Percentiles rank a stretch among this genome's conserved stretches.
These are phyloP conservation scores for Globisporangium solare DNA, from an alignment of 352 stramenopile species.

Conservation along the genomic window DNA sequence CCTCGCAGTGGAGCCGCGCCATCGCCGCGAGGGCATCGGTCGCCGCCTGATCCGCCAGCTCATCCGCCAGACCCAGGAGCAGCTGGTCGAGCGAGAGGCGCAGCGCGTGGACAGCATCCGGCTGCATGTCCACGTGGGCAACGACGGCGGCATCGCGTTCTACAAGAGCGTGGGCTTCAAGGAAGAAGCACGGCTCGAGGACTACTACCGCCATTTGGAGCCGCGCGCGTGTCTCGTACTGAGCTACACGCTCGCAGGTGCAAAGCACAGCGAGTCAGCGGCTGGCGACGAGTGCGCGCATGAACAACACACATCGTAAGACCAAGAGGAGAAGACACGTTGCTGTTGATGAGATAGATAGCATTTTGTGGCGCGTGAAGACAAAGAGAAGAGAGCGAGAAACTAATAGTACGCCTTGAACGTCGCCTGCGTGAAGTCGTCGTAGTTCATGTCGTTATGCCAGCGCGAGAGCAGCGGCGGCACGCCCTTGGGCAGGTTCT, in stretches of 20 bases:
- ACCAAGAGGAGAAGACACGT: background rate
- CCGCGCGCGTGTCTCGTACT: conserved; percentile 48
- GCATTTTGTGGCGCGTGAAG: too few relatives aligned
- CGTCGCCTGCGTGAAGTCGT: conserved; percentile 90
- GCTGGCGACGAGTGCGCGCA: background rate
- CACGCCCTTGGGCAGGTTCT: conserved; percentile 75
- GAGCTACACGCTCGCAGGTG: conserved; percentile 22
- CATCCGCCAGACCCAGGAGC: conserved; percentile 15
- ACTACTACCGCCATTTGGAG: conserved; percentile 65
- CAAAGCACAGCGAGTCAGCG: background rate
- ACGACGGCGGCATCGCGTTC: conserved; percentile 57
- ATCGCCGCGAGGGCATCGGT: conserved; percentile 36
- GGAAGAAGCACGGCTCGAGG: conserved; percentile 36
- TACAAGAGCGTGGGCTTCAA: conserved; percentile 49
- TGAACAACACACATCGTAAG: background rate
- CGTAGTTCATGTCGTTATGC: conserved; percentile 86
- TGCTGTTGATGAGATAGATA: conserved; percentile 5
- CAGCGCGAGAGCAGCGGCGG: conserved; percentile 84
- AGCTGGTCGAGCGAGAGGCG: conserved; percentile 5
- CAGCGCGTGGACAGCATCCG: conserved; percentile 18
- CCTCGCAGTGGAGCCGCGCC: conserved; percentile 27
- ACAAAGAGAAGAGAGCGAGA: too few relatives aligned
- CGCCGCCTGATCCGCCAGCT: conserved; percentile 32
- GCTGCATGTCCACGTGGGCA: conserved; percentile 60
- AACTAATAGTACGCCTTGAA: conserved; percentile 88